phyloP scores from a whole-genome alignment of 805 yeast genomes.

The Sugiyamaella floridensis region DNA sequence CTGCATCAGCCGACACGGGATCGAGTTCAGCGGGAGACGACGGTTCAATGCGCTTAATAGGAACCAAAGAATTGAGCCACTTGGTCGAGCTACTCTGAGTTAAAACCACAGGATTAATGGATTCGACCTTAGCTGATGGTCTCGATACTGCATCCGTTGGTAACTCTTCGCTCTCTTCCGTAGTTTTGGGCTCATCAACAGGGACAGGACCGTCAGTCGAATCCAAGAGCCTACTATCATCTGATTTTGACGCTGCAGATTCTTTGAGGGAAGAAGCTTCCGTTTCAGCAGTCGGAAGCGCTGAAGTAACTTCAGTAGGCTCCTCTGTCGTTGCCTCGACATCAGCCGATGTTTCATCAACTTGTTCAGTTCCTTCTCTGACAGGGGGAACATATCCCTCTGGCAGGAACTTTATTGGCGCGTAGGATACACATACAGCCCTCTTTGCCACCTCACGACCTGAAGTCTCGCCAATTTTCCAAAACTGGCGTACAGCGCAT shows the following conservation, averaged over 20 bases:
- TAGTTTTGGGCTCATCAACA: too few species aligned
- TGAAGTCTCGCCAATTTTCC: conserved; percentile 62
- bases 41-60: conserved; percentile 1
- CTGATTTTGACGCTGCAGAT: too few species aligned
- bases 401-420: conserved; percentile 1
- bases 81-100: background rate
- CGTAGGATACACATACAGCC: conserved; percentile 32
- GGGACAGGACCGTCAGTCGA: too few species aligned
- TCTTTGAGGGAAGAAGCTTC: too few species aligned
- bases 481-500: conserved; percentile 66
- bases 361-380: background rate
- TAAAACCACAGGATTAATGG: background rate
- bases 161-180: too few species aligned
- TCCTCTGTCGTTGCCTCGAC: background rate
- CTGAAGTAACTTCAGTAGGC: too few species aligned
- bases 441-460: conserved; percentile 52
- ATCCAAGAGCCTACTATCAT: too few species aligned
- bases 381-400: conserved; percentile 1
- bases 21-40: background rate
- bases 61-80: conserved; percentile 13
- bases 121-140: too few species aligned
- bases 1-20: background rate
- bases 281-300: too few species aligned
- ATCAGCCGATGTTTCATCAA: background rate
- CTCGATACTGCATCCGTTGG: too few species aligned